These are phyloP conservation scores for Phytomonas francai DNA, from an alignment of 208 protist genomes.

Conservation along the genomic window DNA sequence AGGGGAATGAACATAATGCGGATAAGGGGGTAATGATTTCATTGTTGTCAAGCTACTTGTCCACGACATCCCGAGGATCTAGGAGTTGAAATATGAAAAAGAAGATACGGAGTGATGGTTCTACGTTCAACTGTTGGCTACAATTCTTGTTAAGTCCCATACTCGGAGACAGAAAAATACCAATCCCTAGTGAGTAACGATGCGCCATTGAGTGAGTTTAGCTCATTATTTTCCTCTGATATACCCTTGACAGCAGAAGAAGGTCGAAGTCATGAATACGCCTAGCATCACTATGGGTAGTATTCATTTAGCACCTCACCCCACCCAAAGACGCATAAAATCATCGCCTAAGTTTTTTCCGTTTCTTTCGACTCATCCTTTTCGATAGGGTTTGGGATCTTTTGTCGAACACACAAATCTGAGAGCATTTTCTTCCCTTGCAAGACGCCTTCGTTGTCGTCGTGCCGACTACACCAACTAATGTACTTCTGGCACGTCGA, in stretches of 20 bases:
- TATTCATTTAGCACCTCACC: background rate
- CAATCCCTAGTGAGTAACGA: background rate
- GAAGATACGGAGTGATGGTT: background rate
- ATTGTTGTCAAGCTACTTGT: background rate
- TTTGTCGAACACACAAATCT: slow-evolving; percentile 39
- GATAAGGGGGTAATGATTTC: background rate
- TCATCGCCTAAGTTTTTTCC: background rate
- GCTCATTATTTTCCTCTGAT: background rate
- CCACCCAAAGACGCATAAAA: background rate
- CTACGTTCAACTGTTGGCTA: background rate
- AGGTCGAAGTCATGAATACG: background rate
- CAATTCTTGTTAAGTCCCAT: background rate
- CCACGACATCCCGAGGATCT: background rate
- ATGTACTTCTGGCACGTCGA: slow-evolving; percentile 81
- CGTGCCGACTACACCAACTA: slow-evolving; percentile 77
- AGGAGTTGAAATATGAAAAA: background rate
- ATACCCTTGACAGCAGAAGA: background rate
- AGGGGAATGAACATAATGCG: background rate
- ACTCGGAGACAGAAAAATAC: background rate
- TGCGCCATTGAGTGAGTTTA: background rate
- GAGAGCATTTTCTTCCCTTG: slow-evolving; percentile 53
- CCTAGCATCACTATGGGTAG: background rate
- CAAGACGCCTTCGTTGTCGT: slow-evolving; percentile 51
- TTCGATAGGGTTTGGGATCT: slow-evolving; percentile 11
- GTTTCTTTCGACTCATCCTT: background rate